phyloP scores from a whole-genome alignment of 106 monocot species.

The Acanthochlamys bracteata region DNA sequence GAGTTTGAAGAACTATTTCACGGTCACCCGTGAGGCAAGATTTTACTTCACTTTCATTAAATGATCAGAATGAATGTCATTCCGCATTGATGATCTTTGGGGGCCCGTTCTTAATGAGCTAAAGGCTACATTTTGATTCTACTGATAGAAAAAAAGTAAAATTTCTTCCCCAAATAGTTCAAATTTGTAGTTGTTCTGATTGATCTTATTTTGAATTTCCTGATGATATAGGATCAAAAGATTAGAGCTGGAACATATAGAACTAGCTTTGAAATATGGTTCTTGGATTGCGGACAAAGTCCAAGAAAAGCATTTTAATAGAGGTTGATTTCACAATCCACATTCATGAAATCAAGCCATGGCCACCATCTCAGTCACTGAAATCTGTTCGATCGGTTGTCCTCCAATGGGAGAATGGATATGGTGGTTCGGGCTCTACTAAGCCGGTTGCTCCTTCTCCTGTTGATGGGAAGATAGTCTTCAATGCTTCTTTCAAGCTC shows the following conservation, averaged over 20 bases:
- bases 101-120: too few relatives aligned
- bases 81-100: too few relatives aligned
- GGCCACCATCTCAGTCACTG: conserved; percentile 81
- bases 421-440: conserved; percentile 35
- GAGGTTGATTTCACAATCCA: conserved; percentile 63
- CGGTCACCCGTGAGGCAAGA: too few relatives aligned
- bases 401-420: conserved; percentile 78
- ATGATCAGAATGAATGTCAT: background rate
- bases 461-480: conserved; percentile 50
- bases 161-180: too few relatives aligned
- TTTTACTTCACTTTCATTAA: background rate
- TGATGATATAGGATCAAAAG: too few relatives aligned
- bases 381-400: conserved; percentile 54
- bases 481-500: conserved; percentile 74
- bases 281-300: conserved; percentile 63
- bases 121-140: too few relatives aligned
- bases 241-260: too few relatives aligned
- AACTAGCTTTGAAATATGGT: conserved; percentile 30
- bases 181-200: too few relatives aligned
- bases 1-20: too few relatives aligned
- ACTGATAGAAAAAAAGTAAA: too few relatives aligned
- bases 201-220: too few relatives aligned
- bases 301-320: conserved; percentile 32
- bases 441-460: conserved; percentile 30
- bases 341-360: conserved; percentile 82